These are phyloP conservation scores for Apiospora arundinis DNA, from an alignment of 2,329 filamentous ascomycete species.

Conservation along the genomic window DNA sequence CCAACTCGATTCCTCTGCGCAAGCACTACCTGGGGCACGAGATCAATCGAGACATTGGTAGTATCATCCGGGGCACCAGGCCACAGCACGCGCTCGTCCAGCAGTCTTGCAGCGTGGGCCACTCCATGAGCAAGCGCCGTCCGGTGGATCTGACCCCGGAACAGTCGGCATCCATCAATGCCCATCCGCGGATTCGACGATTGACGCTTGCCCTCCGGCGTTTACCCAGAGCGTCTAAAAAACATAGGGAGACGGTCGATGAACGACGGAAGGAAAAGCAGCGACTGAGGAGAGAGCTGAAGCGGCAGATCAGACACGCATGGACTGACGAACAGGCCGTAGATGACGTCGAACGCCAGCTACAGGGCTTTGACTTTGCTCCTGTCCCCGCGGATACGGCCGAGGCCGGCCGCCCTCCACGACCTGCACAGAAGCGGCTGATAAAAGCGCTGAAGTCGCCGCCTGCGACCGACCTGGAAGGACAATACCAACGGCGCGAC, in stretches of 20 bases:
- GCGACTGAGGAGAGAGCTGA: constrained; percentile 28
- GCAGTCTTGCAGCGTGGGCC: constrained; percentile 29
- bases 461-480: constrained; percentile 24
- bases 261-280: constrained; percentile 28
- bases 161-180: constrained; percentile 26
- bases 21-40: constrained; percentile 20
- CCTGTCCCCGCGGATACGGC: neutral
- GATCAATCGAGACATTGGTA: constrained; percentile 13
- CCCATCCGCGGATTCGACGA: constrained; percentile 21
- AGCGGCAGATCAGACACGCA: constrained; percentile 26
- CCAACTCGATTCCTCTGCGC: constrained; percentile 17
- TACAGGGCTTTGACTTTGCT: constrained; percentile 30
- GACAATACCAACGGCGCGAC: constrained; percentile 26
- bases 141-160: constrained; percentile 29
- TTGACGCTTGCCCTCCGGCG: neutral
- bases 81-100: constrained; percentile 29
- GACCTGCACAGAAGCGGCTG: constrained; percentile 29
- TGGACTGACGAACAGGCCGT: constrained; percentile 32
- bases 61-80: constrained; percentile 20
- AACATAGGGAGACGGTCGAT: constrained; percentile 20
- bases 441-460: constrained; percentile 26
- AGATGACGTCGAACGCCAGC: constrained; percentile 31
- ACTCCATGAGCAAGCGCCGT: constrained; percentile 28
- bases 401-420: constrained; percentile 18
- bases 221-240: neutral